Evolutionary conservation across 768 basidiomycete genomes (phyloP).

Genomic region (Floccularia luteovirens): DNA sequence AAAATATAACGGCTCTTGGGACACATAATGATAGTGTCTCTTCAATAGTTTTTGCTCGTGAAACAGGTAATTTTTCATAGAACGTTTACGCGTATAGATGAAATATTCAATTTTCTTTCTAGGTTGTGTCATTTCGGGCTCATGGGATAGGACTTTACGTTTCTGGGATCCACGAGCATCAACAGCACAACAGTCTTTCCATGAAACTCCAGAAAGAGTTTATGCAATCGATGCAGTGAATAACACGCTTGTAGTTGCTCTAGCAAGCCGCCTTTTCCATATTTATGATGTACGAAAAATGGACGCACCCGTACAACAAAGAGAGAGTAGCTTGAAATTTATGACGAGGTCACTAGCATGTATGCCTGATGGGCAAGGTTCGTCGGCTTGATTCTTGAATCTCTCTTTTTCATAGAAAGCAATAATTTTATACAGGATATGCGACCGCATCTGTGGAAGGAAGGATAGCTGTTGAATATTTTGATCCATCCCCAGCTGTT

Average conservation of each 20-base stretch:
- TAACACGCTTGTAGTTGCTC: slow-evolving; percentile 80
- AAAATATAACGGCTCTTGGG: slow-evolving; percentile 68
- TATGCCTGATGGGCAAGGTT: slow-evolving; percentile 91
- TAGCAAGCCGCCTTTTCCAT: slow-evolving; percentile 86
- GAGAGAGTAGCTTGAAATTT: slow-evolving; percentile 93
- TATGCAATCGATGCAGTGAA: slow-evolving; percentile 79
- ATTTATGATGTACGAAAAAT: slow-evolving; percentile 86
- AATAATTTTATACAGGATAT: slow-evolving; percentile 49
- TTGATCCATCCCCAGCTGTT: slow-evolving; percentile 67
- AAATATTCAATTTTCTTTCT: background rate
- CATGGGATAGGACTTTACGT: slow-evolving; percentile 87
- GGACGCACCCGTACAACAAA: slow-evolving; percentile 61
- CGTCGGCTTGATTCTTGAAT: slow-evolving; percentile 8
- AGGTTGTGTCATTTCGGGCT: slow-evolving; percentile 79
- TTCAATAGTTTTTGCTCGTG: slow-evolving; percentile 60
- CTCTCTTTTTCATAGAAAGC: background rate
- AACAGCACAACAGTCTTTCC: slow-evolving; percentile 47
- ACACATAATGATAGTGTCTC: slow-evolving; percentile 79
- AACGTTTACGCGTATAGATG: slow-evolving; percentile 23
- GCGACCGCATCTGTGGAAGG: slow-evolving; percentile 94
- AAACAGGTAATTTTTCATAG: no score
- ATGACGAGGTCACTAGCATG: slow-evolving; percentile 89
- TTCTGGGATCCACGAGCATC: slow-evolving; percentile 79
- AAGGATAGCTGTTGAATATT: slow-evolving; percentile 95
- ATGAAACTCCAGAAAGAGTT: slow-evolving; percentile 73